Evolutionary conservation across 2,329 filamentous ascomycete genomes (phyloP).

Genomic region (Knufia fluminis): DNA sequence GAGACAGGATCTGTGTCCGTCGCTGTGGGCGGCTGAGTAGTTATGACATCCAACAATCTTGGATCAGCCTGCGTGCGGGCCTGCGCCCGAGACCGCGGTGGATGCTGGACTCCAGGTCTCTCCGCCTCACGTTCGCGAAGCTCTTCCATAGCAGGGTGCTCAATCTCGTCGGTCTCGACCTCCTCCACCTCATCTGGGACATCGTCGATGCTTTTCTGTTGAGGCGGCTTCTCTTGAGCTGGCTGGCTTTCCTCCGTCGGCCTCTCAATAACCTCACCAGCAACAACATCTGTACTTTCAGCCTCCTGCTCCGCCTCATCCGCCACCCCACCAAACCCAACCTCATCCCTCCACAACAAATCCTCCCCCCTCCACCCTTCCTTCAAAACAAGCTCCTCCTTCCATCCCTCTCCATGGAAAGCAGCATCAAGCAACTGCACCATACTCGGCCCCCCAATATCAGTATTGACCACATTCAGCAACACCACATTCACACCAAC

Average conservation of each 20-base stretch:
- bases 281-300: neutral
- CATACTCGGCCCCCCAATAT: constrained; percentile 23
- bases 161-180: neutral
- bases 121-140: constrained; percentile 1
- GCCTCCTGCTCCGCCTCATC: neutral
- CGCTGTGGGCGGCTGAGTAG: constrained; percentile 13
- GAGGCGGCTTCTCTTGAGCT: neutral
- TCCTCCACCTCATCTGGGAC: constrained; percentile 7
- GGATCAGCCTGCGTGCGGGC: constrained; percentile 10
- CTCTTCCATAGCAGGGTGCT: constrained; percentile 7
- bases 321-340: neutral
- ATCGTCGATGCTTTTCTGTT: neutral
- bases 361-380: constrained; percentile 18
- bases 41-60: constrained; percentile 19
- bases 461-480: constrained; percentile 23
- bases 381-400: constrained; percentile 9
- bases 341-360: constrained; percentile 13
- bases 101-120: constrained; percentile 12
- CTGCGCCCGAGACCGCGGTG: constrained; percentile 18
- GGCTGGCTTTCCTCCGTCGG: neutral
- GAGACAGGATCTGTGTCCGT: neutral
- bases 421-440: constrained; percentile 19
- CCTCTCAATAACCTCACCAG: neutral
- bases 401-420: constrained; percentile 17
- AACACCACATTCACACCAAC: constrained; percentile 9